Evolutionary conservation across 1,139 yeast species (phyloP).

Genomic region (Pichia sp.): DNA sequence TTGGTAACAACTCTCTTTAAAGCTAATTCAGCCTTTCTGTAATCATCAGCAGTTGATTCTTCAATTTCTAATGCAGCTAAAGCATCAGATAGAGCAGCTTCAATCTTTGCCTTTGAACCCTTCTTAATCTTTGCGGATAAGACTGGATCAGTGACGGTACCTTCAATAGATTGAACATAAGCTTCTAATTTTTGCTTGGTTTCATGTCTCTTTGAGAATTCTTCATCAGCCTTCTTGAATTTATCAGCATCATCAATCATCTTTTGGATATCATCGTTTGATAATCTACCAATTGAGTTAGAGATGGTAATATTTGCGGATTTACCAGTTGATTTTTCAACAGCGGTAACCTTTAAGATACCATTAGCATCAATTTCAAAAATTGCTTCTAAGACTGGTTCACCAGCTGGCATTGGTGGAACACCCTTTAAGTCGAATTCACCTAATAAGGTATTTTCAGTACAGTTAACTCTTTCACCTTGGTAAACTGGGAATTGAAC

Average conservation of each 20-base stretch:
- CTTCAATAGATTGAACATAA: slow-evolving; percentile 95
- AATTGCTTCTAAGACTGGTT: slow-evolving; percentile 98
- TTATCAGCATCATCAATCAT: slow-evolving; percentile 98
- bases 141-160: slow-evolving; percentile 97
- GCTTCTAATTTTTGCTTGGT: slow-evolving; percentile 99
- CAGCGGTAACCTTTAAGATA: slow-evolving; percentile 99
- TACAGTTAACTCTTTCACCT: slow-evolving; percentile 99
- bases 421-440: slow-evolving; percentile 98
- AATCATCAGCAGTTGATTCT: slow-evolving; percentile 94
- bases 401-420: slow-evolving; percentile 99
- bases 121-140: slow-evolving; percentile 97
- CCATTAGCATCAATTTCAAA: slow-evolving; percentile 99
- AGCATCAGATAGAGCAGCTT: slow-evolving; percentile 97
- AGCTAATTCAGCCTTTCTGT: slow-evolving; percentile 98
- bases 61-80: slow-evolving; percentile 96
- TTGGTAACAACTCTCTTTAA: slow-evolving; percentile 99
- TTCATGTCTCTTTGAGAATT: slow-evolving; percentile 99
- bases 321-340: slow-evolving; percentile 98
- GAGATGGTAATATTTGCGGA: slow-evolving; percentile 99
- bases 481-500: slow-evolving; percentile 99
- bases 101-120: slow-evolving; percentile 96
- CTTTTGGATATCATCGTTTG: slow-evolving; percentile 96
- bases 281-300: slow-evolving; percentile 98
- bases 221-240: slow-evolving; percentile 98
- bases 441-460: slow-evolving; percentile 98